A percentile compares a stretch with the other conserved stretches of the same genome.
Conservation (phyloP, 179 eudicot species). For the Kewa caespitosa region DNA sequence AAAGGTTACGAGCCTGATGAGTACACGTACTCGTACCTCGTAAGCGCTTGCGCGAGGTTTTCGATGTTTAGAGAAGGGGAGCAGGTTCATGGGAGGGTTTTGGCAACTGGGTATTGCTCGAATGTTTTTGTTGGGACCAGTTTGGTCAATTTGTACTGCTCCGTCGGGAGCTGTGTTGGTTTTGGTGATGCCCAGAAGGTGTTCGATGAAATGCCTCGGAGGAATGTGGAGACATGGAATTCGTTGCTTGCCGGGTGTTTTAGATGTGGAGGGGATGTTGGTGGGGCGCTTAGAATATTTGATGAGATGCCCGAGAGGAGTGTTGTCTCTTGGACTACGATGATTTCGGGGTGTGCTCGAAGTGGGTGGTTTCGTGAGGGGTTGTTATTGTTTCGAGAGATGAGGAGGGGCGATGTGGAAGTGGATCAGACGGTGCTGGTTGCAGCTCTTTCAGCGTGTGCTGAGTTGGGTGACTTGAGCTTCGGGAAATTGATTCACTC, state of each 20-base stretch:
- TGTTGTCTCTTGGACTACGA: conserved; percentile 57
- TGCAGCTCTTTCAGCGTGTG: conserved; percentile 57
- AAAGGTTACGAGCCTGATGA: conserved; percentile 42
- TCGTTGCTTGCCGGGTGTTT: conserved; percentile 43
- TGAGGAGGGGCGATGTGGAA: conserved; percentile 37
- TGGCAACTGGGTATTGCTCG: conserved; percentile 45
- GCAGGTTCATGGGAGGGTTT: conserved; percentile 59
- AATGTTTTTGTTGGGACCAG: conserved; percentile 50
- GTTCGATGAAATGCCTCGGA: conserved; percentile 55
- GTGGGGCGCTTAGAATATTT: conserved; percentile 37
- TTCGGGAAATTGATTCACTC: conserved; percentile 59
- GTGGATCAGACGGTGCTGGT: conserved; percentile 48
- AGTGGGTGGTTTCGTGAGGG: conserved; percentile 43
- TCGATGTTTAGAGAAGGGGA: conserved; percentile 48
- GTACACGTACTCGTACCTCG: conserved; percentile 45
- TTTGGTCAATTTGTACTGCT: conserved; percentile 54
- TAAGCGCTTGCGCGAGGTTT: conserved; percentile 43
- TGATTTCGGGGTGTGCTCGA: conserved; percentile 50
- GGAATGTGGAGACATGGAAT: conserved; percentile 52
- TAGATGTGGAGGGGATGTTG: conserved; percentile 35
- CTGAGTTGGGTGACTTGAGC: conserved; percentile 52
- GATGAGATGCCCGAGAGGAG: conserved; percentile 50
- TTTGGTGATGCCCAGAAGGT: conserved; percentile 30
- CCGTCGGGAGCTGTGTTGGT: conserved; percentile 13
- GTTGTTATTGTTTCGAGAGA: conserved; percentile 39